Conservation (phyloP, 2,329 filamentous ascomycete species). For the Colletotrichum siamense region DNA sequence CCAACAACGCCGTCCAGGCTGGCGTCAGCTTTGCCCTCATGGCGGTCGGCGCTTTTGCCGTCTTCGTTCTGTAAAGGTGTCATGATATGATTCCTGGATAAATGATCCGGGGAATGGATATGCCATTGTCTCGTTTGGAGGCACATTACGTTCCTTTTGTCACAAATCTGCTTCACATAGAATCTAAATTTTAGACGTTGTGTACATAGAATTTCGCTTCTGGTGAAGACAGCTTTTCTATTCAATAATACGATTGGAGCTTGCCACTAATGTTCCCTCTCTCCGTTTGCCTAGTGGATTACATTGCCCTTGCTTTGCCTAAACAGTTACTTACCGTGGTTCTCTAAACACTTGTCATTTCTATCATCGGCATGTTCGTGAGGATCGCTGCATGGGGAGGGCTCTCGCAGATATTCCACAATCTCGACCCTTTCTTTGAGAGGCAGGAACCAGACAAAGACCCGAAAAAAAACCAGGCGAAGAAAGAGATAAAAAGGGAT, state of each 20-base stretch:
- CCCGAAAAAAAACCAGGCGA: not conserved
- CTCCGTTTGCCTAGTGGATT: not conserved
- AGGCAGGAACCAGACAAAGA: not conserved
- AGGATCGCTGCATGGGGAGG: not conserved
- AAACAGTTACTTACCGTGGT: not conserved
- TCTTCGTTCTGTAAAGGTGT: not conserved
- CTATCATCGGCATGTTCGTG: not conserved
- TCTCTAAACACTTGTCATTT: not conserved
- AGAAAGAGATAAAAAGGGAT: not conserved
- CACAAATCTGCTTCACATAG: not conserved
- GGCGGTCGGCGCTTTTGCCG: constrained; percentile 2
- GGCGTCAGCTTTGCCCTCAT: constrained; percentile 16
- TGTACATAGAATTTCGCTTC: not conserved
- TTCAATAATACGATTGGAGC: not conserved
- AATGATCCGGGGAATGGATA: not conserved
- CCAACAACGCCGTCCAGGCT: constrained; percentile 10
- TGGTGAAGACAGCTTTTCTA: not conserved
- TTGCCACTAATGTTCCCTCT: not conserved
- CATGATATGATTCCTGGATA: not conserved
- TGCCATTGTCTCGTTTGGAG: not conserved
- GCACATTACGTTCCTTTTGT: not conserved
- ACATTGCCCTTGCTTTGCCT: not conserved
- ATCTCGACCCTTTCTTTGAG: not conserved
- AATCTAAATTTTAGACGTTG: not conserved
- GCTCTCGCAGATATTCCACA: not conserved